A percentile compares a stretch with the other conserved stretches of the same genome.
These are phyloP conservation scores for Saccharomycopsis vini DNA, from an alignment of 805 yeast species.

Conservation along the genomic window DNA sequence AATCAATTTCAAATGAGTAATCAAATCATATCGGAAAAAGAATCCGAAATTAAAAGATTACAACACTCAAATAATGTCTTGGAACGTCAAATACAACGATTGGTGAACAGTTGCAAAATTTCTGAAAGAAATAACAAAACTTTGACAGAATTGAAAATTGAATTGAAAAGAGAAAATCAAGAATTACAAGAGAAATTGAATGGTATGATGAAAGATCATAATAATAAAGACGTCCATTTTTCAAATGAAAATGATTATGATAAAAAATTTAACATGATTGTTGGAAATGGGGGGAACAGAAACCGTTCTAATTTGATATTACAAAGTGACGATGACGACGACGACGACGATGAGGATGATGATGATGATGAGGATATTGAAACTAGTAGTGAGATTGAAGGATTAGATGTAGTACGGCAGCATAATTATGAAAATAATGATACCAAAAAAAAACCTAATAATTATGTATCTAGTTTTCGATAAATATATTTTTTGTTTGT, in stretches of 20 bases:
- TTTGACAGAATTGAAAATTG: not conserved
- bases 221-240: not conserved
- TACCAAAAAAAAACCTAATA: no score
- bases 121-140: not conserved
- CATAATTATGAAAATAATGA: no score
- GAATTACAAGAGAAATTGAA: no score
- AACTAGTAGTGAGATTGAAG: constrained; percentile 7
- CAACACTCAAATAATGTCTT: constrained; percentile 7
- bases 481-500: no score
- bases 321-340: constrained; percentile 19
- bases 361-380: constrained; percentile 19
- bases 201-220: not conserved
- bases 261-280: constrained; percentile 3
- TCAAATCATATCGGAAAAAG: constrained; percentile 13
- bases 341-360: constrained; percentile 19
- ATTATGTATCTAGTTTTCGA: no score
- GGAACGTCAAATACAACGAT: constrained; percentile 8
- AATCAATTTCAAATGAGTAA: constrained; percentile 3
- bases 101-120: constrained; percentile 1
- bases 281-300: constrained; percentile 18
- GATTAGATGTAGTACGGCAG: no score
- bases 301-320: not conserved
- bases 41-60: constrained; percentile 14
- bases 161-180: not conserved
- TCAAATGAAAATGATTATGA: not conserved